phyloP scores from a whole-genome alignment of 2,329 filamentous ascomycete genomes.

The Talaromyces pinophilus region DNA sequence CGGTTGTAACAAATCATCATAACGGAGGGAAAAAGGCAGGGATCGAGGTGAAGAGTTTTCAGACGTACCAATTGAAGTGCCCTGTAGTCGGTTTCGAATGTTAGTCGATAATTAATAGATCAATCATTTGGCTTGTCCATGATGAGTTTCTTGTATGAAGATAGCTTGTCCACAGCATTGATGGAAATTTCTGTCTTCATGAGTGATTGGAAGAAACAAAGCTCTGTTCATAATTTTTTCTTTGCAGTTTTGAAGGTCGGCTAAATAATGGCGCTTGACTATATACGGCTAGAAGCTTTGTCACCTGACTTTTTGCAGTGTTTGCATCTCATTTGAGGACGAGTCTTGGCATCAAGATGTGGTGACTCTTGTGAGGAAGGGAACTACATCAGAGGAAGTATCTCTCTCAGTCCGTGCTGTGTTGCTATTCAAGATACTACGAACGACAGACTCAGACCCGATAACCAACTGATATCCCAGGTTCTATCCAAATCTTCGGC shows the following conservation, averaged over 20 bases:
- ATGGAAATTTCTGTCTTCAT: constrained; percentile 2
- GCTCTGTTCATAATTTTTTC: constrained; percentile 14
- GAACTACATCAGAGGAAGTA: neutral
- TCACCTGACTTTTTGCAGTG: constrained; percentile 20
- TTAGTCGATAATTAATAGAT: neutral
- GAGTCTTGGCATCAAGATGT: neutral
- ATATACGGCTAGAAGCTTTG: neutral
- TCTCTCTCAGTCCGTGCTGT: too few relatives aligned
- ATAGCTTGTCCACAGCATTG: constrained; percentile 7
- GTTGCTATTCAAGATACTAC: neutral
- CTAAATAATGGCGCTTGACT: constrained; percentile 17
- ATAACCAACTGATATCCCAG: neutral
- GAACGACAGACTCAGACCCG: neutral
- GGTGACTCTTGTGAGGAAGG: neutral
- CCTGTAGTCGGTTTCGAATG: neutral
- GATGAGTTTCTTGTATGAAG: neutral
- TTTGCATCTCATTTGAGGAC: constrained; percentile 17
- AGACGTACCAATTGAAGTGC: constrained; percentile 20
- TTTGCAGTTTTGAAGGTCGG: constrained; percentile 20
- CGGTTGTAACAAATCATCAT: constrained; percentile 80
- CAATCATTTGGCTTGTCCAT: neutral
- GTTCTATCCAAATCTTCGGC: neutral
- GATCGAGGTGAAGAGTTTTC: constrained; percentile 22
- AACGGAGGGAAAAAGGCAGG: constrained; percentile 38
- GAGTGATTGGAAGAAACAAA: neutral